phyloP scores from a whole-genome alignment of 75 land plant genomes.

The Adiantum capillusveneris region DNA sequence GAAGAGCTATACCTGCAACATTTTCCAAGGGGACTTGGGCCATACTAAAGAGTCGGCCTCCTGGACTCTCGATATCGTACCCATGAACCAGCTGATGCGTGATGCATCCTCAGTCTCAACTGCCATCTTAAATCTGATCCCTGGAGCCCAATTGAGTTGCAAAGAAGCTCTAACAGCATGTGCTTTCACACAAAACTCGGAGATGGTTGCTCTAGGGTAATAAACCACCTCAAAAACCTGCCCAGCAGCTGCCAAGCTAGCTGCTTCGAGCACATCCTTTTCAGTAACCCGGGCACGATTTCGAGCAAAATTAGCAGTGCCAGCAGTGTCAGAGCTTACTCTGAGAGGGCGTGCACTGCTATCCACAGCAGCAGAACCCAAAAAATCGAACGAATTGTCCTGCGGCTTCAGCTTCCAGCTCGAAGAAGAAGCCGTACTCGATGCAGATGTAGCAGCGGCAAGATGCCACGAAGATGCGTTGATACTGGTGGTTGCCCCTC shows the following conservation, averaged over 20 bases:
- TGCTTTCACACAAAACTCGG: constrained; percentile 79
- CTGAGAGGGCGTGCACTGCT: constrained; percentile 1
- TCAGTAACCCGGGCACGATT: constrained; percentile 41
- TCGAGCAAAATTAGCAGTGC: constrained; percentile 6
- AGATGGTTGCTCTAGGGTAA: constrained; percentile 66
- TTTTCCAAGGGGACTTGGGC: constrained; percentile 90
- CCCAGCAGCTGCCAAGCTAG: constrained; percentile 47
- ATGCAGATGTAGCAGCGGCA: background rate
- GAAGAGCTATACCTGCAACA: constrained; percentile 77
- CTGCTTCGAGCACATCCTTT: constrained; percentile 59
- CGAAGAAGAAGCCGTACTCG: constrained; percentile 1
- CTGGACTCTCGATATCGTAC: constrained; percentile 66
- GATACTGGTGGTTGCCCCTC: constrained; percentile 34
- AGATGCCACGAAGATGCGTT: constrained; percentile 7
- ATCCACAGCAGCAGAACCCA: constrained; percentile 16
- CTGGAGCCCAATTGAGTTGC: constrained; percentile 55
- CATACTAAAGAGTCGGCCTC: constrained; percentile 70
- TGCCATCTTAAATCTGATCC: constrained; percentile 89
- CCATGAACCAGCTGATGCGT: constrained; percentile 93
- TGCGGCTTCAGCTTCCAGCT: constrained; percentile 20
- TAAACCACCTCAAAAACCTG: constrained; percentile 72
- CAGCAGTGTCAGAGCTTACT: background rate
- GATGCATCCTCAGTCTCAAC: constrained; percentile 90
- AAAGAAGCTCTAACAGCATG: constrained; percentile 50
- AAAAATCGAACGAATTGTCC: constrained; percentile 24